Base-by-base conservation (phyloP, 345 rosid species). In the Bruguiera parviflora region DNA sequence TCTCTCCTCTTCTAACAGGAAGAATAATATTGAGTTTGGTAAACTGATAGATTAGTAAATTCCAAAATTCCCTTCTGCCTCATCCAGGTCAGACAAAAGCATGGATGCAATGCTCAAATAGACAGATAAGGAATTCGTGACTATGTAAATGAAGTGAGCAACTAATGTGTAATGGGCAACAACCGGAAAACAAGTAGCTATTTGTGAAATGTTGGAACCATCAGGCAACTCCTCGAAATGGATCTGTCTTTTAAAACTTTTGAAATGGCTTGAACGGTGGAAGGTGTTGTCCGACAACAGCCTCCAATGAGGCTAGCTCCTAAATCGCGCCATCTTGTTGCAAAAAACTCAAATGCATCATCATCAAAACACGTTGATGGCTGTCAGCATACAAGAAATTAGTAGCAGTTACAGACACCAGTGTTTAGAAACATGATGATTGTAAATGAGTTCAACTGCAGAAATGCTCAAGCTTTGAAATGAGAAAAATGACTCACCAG, bases 301-400 rank as follows among this genome's bases (percentile, higher is more conserved):
- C 96, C 98, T 18, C 98, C 96, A 0, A 92, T 90, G 5, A 92
- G 84, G 74, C 85, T 89, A 63, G 96, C 98, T 71, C 98, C 98
- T 18, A 80, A 69, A 39, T 85, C 82, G 3, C 85, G 87, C 98
- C 97, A 91, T 77, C 87, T 84, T 49, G 77, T 74, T 5, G 97
- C 90, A 27, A 58, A 75, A 68, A 79, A 49, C 84, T 87, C 90
- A 53, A 93, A 91, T 63, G 85, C 81, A 10, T 84, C 78, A 35
- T 91, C 92, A 27, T 82, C 87, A 29, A 89, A 89, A 66, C 98
- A 93, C 53, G 79, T 76, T 0, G 96, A 88, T 70, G 98, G 98
- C 97, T 93, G 86, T 65, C 59, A 28, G 16, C 51, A 37, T 31
- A 59, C 39, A 22, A 51, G 51, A 51, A 10, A 28, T 9, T 7